These are phyloP conservation scores for Lichenothelia convexa DNA, from an alignment of 495 filamentous ascomycete genomes.

Conservation along the genomic window DNA sequence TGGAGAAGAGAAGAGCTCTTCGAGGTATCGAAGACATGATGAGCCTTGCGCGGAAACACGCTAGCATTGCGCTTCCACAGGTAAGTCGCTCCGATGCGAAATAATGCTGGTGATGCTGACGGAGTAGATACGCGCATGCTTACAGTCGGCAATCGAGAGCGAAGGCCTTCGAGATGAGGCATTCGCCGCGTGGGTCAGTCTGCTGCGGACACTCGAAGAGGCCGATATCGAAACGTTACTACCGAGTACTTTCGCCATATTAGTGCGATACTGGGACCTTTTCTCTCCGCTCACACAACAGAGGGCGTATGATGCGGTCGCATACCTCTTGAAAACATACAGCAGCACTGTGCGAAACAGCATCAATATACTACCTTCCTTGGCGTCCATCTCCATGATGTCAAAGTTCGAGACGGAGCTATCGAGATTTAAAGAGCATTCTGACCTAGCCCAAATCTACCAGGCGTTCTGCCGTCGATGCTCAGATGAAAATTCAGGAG, in stretches of 20 bases:
- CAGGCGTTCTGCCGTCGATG: slow-evolving; percentile 52
- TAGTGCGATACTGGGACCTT: slow-evolving; percentile 58
- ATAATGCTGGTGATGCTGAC: slow-evolving; percentile 1
- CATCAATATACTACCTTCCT: slow-evolving; percentile 57
- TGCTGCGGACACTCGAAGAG: slow-evolving; percentile 53
- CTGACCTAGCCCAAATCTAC: slow-evolving; percentile 44
- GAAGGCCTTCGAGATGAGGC: slow-evolving; percentile 54
- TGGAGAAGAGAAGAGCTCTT: slow-evolving; percentile 56
- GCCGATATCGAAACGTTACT: slow-evolving; percentile 63
- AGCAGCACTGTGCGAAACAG: slow-evolving; percentile 37
- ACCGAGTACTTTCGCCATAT: slow-evolving; percentile 73
- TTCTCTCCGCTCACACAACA: slow-evolving; percentile 42
- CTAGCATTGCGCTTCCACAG: slow-evolving; percentile 69
- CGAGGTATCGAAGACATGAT: slow-evolving; percentile 81
- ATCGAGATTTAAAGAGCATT: slow-evolving; percentile 37
- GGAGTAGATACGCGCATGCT: slow-evolving; percentile 60
- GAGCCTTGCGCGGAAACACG: slow-evolving; percentile 44
- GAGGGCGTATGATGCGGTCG: slow-evolving; percentile 40
- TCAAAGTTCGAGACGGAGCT: slow-evolving; percentile 45
- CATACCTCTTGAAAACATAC: slow-evolving; percentile 44
- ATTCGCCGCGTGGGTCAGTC: slow-evolving; percentile 65
- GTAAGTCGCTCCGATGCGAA: slow-evolving; percentile 24
- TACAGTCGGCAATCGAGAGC: slow-evolving; percentile 63
- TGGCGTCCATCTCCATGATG: slow-evolving; percentile 53
- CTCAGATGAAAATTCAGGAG: slow-evolving; percentile 62